These are phyloP conservation scores for Pichia norvegensis DNA, from an alignment of 1,139 yeast species.

Conservation along the genomic window DNA sequence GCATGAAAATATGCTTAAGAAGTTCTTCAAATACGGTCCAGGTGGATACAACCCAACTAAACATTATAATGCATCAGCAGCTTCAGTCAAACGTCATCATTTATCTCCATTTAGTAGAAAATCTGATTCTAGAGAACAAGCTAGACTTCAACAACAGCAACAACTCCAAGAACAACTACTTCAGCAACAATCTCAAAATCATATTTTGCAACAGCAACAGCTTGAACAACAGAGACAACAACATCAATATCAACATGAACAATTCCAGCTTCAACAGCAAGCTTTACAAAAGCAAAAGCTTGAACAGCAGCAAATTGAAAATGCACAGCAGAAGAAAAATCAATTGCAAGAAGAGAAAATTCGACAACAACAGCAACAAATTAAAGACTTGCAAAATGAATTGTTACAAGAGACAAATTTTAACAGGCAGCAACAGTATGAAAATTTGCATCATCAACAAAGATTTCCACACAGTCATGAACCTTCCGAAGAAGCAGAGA, in stretches of 20 bases:
- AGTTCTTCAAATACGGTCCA: constrained; percentile 15
- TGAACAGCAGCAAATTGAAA: background rate
- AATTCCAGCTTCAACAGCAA: background rate
- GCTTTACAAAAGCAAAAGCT: background rate
- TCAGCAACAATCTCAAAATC: constrained; percentile 1
- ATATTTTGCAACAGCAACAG: constrained; percentile 1
- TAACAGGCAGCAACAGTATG: background rate
- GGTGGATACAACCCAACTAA: constrained; percentile 13
- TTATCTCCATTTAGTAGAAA: constrained; percentile 7
- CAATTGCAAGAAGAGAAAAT: background rate
- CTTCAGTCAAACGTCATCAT: constrained; percentile 8
- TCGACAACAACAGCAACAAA: background rate
- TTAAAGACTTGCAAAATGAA: background rate
- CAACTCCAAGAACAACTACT: constrained; percentile 7
- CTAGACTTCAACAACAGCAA: constrained; percentile 1
- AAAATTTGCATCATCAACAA: background rate
- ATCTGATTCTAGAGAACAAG: constrained; percentile 1
- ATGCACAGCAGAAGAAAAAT: background rate
- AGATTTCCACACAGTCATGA: background rate
- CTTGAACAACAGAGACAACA: constrained; percentile 3
- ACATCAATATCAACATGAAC: background rate
- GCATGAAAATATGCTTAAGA: constrained; percentile 13
- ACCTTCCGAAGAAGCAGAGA: background rate
- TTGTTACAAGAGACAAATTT: background rate
- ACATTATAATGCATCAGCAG: background rate